Percentiles rank a stretch among this genome's conserved stretches.
Evolutionary conservation across 2,329 filamentous ascomycete species (phyloP).

Genomic region (Aspergillus brunneoviolaceus): DNA sequence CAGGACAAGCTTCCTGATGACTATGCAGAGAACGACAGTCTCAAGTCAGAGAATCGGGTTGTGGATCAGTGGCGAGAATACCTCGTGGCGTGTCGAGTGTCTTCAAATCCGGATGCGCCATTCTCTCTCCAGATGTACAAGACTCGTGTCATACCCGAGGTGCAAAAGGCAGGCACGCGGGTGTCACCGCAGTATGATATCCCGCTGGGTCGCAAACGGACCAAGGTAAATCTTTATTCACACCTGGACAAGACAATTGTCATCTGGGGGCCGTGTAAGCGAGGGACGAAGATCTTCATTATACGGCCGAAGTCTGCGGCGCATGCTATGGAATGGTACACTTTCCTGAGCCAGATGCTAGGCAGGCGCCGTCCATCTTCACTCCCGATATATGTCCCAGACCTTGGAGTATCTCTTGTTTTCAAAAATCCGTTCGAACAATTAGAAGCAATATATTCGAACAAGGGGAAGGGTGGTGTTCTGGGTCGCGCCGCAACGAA

Average conservation of each 20-base stretch:
- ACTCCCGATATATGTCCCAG: conserved; percentile 62
- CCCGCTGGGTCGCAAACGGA: conserved; percentile 53
- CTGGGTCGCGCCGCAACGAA: conserved; percentile 39
- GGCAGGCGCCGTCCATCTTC: conserved; percentile 58
- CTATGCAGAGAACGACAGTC: conserved; percentile 63
- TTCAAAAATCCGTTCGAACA: conserved; percentile 61
- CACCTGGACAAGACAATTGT: conserved; percentile 67
- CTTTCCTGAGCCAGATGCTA: conserved; percentile 60
- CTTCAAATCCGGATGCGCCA: conserved; percentile 53
- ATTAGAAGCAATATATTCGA: conserved; percentile 41
- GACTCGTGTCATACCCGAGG: conserved; percentile 62
- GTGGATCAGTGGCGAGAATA: conserved; percentile 67
- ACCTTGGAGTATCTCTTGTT: conserved; percentile 59
- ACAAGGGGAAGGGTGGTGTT: conserved; percentile 47
- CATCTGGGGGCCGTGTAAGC: conserved; percentile 57
- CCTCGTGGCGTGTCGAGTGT: conserved; percentile 60
- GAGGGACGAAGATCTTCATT: conserved; percentile 60
- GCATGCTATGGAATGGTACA: conserved; percentile 67
- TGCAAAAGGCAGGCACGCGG: conserved; percentile 54
- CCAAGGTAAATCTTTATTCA: conserved; percentile 63
- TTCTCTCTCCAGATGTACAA: conserved; percentile 62
- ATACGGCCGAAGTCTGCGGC: conserved; percentile 61
- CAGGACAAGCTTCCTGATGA: conserved; percentile 57
- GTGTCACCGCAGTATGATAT: conserved; percentile 59
- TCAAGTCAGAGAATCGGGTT: conserved; percentile 57